Base-by-base conservation (phyloP, 768 basidiomycete species). In the Scleroderma citrinum region DNA sequence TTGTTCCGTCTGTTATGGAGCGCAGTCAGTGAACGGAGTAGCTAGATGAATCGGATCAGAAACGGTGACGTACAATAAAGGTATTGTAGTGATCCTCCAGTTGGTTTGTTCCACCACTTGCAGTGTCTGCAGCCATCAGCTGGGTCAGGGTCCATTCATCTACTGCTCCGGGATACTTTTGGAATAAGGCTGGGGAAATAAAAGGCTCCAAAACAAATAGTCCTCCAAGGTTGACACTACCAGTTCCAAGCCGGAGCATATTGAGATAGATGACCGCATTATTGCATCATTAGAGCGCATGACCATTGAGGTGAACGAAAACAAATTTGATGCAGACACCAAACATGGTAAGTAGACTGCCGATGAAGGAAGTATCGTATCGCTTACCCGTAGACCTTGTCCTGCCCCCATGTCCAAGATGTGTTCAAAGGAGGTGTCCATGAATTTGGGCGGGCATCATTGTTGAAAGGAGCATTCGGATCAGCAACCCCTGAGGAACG, bases 341-440 rank as follows among this genome's bases (percentile, higher is more conserved):
- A 16, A 14, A 29, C 6, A 26, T 29, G 8, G 17, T 43, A 39
- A 39, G 41, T 13, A 29, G 11, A 8, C 24, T n/a, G 32, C 37
- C 47, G 32, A 21, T 46, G 2, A n/a, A 41, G 43, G 13, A 57
- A 34, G 52, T 42, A 29, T 8, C 53, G 46, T 35, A 40, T 23
- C 4, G 59, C 72, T 54, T 60, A 81, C 83, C 85, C 85, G 54
- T 70, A 71, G 29, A 87, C 66, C 37, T 70, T 77, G 69, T 89
- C 76, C 44, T 69, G 69, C 13, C 78, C 80, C 71, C 73, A 92
- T 20, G 69, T 74, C 87, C 90, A 95, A 23, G 70, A 77, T 58
- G 82, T 73, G 68, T 85, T 87, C 43, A 95, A 70, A 7, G 85
- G 76, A 1, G 88, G 89, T 6, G 86, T 85, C 83, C 87, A 93